A percentile compares a stretch with the other conserved stretches of the same genome.
phyloP scores from a whole-genome alignment of 2,329 filamentous ascomycete genomes.

The Cephalotrichum gorgonifer region DNA sequence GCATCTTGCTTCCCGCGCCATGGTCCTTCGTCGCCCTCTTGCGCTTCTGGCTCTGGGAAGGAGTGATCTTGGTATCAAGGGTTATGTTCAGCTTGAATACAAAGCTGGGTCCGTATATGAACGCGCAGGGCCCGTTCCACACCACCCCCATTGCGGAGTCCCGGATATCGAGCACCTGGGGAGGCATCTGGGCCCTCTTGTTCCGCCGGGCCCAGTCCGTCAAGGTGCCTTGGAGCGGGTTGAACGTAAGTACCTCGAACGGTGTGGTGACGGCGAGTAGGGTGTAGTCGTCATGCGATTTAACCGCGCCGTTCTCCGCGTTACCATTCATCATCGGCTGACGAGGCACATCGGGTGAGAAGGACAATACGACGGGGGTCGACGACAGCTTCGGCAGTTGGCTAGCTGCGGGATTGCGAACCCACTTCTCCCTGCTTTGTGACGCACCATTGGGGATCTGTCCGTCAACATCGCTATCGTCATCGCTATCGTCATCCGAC shows the following conservation, averaged over 20 bases:
- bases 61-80: slow-evolving; percentile 37
- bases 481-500: slow-evolving; percentile 23
- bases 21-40: slow-evolving; percentile 38
- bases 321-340: neutral
- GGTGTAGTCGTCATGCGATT: slow-evolving; percentile 32
- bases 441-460: slow-evolving; percentile 25
- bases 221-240: slow-evolving; percentile 65
- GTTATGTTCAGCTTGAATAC: slow-evolving; percentile 86
- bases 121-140: slow-evolving; percentile 72
- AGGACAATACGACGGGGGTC: slow-evolving; percentile 57
- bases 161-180: slow-evolving; percentile 61
- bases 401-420: slow-evolving; percentile 58
- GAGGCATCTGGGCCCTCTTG: slow-evolving; percentile 62
- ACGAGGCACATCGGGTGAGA: slow-evolving; percentile 41
- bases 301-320: slow-evolving; percentile 13
- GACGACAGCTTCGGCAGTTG: slow-evolving; percentile 60
- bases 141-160: slow-evolving; percentile 76
- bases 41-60: slow-evolving; percentile 34
- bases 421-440: slow-evolving; percentile 51
- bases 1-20: slow-evolving; percentile 45
- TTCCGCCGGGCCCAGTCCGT: slow-evolving; percentile 83
- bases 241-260: slow-evolving; percentile 57
- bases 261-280: slow-evolving; percentile 40
- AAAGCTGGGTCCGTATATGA: slow-evolving; percentile 81
- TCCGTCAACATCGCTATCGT: slow-evolving; percentile 32